Conservation (phyloP, 148 eudicot species). For the Cornus florida region DNA sequence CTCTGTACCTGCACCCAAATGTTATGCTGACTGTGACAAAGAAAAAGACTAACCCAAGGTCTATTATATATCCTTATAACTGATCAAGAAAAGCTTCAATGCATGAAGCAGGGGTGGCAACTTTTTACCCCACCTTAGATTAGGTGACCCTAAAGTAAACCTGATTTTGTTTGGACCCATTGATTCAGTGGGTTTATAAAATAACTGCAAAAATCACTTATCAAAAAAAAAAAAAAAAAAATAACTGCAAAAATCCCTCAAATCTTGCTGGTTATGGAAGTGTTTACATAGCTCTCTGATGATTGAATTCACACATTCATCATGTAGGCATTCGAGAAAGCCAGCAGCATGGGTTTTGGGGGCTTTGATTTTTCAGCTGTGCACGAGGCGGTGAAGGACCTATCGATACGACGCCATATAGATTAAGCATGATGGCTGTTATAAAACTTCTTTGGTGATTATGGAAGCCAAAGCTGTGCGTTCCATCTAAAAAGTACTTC, state of each 20-base stretch:
- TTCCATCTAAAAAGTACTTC: neutral
- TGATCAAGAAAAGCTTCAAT: neutral
- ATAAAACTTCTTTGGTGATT: neutral
- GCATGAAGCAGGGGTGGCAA: neutral
- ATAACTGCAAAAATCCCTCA: no score
- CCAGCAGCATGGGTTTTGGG: slow-evolving; percentile 84
- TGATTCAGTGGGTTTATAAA: no score
- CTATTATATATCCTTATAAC: neutral
- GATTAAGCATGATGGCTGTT: neutral
- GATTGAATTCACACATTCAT: neutral
- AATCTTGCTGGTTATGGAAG: no score
- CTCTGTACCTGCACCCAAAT: no score
- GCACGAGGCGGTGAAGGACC: slow-evolving; percentile 60
- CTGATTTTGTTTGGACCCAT: no score
- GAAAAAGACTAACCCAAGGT: neutral
- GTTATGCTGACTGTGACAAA: neutral
- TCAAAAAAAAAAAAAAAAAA: no score
- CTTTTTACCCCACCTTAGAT: no score
- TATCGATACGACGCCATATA: slow-evolving; percentile 13
- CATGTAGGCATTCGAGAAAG: slow-evolving; percentile 83
- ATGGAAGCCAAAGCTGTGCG: neutral
- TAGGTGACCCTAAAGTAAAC: no score
- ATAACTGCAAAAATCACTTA: no score
- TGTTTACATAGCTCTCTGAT: neutral
- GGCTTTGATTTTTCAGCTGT: slow-evolving; percentile 96